A percentile compares a stretch with the other conserved stretches of the same genome.
These are phyloP conservation scores for Lolium perenne DNA, from an alignment of 176 grass and related monocot species.

Conservation along the genomic window DNA sequence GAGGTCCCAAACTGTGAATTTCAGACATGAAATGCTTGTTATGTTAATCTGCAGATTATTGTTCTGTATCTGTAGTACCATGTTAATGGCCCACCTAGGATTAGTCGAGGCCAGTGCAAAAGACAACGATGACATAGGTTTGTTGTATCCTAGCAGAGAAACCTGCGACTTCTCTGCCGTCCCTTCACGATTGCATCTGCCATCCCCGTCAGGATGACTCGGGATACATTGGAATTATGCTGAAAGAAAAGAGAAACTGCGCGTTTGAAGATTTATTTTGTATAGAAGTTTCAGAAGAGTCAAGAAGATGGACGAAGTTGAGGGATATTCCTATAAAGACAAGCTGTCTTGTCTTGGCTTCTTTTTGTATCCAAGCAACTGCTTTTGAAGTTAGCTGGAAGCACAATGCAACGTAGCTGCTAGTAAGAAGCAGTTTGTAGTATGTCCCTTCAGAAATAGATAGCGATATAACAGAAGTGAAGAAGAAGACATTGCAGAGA, in stretches of 20 bases:
- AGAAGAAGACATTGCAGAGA: background rate
- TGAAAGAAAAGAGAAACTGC: background rate
- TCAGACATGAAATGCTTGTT: background rate
- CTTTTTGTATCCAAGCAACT: background rate
- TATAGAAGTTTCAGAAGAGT: background rate
- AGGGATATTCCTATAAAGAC: background rate
- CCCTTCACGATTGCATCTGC: background rate
- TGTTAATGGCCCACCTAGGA: slow-evolving; percentile 18
- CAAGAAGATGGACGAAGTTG: background rate
- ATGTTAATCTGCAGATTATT: background rate
- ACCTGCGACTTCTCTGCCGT: slow-evolving; percentile 18
- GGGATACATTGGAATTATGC: background rate
- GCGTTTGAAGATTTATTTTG: background rate
- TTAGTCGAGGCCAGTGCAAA: slow-evolving; percentile 24
- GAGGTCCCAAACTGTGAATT: background rate
- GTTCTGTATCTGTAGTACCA: slow-evolving; percentile 16
- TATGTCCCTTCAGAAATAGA: background rate
- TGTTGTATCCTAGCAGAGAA: background rate
- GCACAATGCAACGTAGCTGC: background rate
- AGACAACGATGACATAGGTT: slow-evolving; percentile 16
- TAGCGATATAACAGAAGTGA: background rate
- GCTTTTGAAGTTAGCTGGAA: slow-evolving; percentile 10
- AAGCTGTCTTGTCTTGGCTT: background rate
- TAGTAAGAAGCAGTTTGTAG: background rate
- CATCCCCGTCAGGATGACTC: background rate